Conservation (phyloP, 495 filamentous ascomycete genomes). For the Talaromyces trachyspermus region DNA sequence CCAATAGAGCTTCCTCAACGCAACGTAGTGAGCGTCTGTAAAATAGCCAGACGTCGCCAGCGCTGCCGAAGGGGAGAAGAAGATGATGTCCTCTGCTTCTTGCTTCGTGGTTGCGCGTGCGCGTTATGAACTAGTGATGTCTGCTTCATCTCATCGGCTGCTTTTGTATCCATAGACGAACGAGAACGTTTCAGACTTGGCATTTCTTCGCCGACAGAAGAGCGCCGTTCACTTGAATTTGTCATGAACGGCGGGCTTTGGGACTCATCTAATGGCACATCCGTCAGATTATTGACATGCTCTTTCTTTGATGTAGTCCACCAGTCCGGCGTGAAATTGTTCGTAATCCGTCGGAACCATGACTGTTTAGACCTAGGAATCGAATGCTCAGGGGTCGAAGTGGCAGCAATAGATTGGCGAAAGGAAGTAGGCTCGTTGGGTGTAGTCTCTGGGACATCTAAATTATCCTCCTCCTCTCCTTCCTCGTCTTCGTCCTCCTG, state of each 20-base stretch:
- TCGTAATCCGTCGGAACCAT: conserved; percentile 8
- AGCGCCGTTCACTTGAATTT: not conserved
- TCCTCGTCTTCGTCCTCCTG: conserved; percentile 10
- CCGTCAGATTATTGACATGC: not conserved
- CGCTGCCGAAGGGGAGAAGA: not conserved
- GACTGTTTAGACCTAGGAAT: not conserved
- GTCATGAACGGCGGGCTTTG: conserved; percentile 4
- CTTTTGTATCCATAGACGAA: conserved; percentile 2
- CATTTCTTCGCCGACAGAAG: not conserved
- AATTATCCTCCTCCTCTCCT: conserved; percentile 10
- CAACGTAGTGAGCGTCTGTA: conserved; percentile 36
- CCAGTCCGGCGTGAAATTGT: conserved; percentile 8
- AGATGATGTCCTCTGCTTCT: not conserved
- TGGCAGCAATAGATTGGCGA: not conserved
- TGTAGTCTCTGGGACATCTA: not conserved
- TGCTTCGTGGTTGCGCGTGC: not conserved
- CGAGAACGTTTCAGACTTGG: conserved; percentile 7
- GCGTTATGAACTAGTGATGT: not conserved
- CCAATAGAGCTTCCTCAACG: conserved; percentile 35
- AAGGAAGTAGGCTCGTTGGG: not conserved
- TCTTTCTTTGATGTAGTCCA: conserved; percentile 4
- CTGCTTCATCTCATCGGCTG: not conserved
- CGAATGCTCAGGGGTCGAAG: not conserved
- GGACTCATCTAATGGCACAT: conserved; percentile 4
- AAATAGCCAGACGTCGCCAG: conserved; percentile 36